Evolutionary conservation across 1,139 yeast genomes (phyloP).

Genomic region (Taphrina deformans): DNA sequence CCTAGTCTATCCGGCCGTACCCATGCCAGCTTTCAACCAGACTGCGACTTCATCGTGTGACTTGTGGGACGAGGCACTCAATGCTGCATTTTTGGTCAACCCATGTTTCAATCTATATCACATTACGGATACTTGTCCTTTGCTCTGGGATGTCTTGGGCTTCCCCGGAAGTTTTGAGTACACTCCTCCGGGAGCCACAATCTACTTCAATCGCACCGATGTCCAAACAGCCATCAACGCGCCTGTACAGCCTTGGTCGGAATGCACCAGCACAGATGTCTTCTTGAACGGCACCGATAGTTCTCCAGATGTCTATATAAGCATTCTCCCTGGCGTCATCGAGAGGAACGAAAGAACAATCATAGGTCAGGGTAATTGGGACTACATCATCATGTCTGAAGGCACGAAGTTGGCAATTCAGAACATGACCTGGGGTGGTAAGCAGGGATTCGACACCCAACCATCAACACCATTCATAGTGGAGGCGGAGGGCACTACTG

Average conservation of each 20-base stretch:
- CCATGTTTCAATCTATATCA: slow-evolving; percentile 18
- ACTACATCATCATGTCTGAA: slow-evolving; percentile 19
- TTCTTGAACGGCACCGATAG: slow-evolving; percentile 8
- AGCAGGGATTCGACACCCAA: slow-evolving; percentile 24
- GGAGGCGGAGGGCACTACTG: slow-evolving; percentile 11
- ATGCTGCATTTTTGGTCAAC: background rate
- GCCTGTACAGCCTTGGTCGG: slow-evolving; percentile 17
- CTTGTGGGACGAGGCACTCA: background rate
- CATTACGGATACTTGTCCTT: slow-evolving; percentile 15
- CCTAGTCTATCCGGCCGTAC: slow-evolving; percentile 4
- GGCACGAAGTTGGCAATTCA: slow-evolving; percentile 31
- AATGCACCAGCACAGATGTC: slow-evolving; percentile 9
- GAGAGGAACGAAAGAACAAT: slow-evolving; percentile 7
- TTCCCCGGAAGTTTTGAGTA: slow-evolving; percentile 10
- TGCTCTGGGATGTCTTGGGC: slow-evolving; percentile 22
- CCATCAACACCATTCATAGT: slow-evolving; percentile 5
- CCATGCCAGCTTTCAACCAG: background rate
- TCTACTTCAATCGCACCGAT: slow-evolving; percentile 20
- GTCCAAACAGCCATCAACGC: slow-evolving; percentile 27
- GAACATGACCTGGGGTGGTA: slow-evolving; percentile 31
- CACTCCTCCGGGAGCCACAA: background rate
- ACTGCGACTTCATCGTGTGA: background rate
- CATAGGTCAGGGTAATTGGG: slow-evolving; percentile 29
- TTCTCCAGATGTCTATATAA: background rate
- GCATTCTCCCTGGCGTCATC: slow-evolving; percentile 18